Base-by-base conservation (phyloP, 768 basidiomycete species). In the Exidia glandulosa region DNA sequence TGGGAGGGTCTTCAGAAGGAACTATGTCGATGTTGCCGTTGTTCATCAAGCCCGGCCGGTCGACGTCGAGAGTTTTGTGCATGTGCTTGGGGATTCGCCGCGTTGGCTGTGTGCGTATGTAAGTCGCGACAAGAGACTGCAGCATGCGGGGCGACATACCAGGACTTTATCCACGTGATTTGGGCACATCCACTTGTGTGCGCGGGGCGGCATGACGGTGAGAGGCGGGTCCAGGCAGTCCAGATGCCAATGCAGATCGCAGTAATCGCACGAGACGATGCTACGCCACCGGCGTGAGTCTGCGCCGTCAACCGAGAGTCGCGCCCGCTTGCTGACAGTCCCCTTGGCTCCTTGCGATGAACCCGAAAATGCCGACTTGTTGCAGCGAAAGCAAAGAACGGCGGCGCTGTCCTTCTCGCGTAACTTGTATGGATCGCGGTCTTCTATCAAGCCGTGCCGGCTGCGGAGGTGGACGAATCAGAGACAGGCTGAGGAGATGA, bases 131-230 rank as follows among this genome's bases (percentile, higher is more conserved):
- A 47, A 32, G 47, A 62, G 34, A 30, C 58, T 50, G 59, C 34
- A n/a, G n/a, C n/a, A n/a, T 23, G 52, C 32, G 45, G 23, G 55
- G 34, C 57, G 6, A 76, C 91, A 72, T 69, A 95, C 94, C 61
- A 90, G 71, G 58, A 86, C 79, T 60, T 85, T 83, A 64, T 96
- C 94, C n/a, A 84, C 86, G 69, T 99, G 96, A 67, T 95, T 92
- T 7, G 96, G 96, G 71, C 96, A 99, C 94, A 95, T 96, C 94
- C 95, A 99, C 71, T 94, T 96, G 77, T 86, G 89, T 64, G 83
- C 84, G 60, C 87, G 83, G 13, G 87, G 80, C 2, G 96, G 96
- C 81, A 98, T 86, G 41, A 79, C 79, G 27, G 87, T 76, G 61
- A 95, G 75, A 7, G 96, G 96, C 16, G 95, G 96, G 66, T 91